phyloP scores from a whole-genome alignment of 768 basidiomycete genomes.

The Boletus tylopilopsis region DNA sequence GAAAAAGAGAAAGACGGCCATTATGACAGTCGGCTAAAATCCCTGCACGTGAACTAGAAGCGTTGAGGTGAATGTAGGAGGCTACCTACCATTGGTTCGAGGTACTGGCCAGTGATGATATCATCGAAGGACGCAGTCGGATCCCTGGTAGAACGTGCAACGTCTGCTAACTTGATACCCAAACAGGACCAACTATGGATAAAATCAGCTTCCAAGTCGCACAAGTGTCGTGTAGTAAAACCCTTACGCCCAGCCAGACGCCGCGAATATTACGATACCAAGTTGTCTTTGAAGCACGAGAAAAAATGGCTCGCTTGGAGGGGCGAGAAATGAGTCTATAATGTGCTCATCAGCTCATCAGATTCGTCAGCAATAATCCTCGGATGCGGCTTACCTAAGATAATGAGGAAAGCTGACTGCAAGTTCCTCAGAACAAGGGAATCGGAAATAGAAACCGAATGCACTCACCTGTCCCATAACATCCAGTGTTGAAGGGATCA shows the following conservation, averaged over 20 bases:
- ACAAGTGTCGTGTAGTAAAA: not conserved
- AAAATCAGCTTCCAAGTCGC: not conserved
- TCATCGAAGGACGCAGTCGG: constrained; percentile 35
- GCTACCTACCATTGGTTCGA: constrained; percentile 44
- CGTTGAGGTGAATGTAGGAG: not conserved
- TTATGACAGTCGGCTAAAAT: constrained; percentile 38
- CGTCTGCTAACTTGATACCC: constrained; percentile 57
- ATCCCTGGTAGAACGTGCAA: constrained; percentile 46
- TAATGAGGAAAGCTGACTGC: constrained; percentile 61
- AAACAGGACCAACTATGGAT: constrained; percentile 58
- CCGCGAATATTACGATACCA: constrained; percentile 47
- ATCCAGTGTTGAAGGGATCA: constrained; percentile 46
- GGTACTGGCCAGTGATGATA: constrained; percentile 49
- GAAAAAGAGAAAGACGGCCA: constrained; percentile 53
- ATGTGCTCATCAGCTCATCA: constrained; percentile 2
- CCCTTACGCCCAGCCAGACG: constrained; percentile 58
- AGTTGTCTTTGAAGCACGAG: constrained; percentile 63
- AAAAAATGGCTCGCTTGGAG: constrained; percentile 67
- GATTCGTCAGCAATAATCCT: not conserved
- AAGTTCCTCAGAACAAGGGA: not conserved
- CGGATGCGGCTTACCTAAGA: constrained; percentile 44
- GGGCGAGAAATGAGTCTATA: constrained; percentile 59
- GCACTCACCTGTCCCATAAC: constrained; percentile 53
- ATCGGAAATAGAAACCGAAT: not conserved
- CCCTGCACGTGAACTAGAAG: not conserved